phyloP scores from a whole-genome alignment of 352 stramenopile genomes.

The Globisporangium middletonii region DNA sequence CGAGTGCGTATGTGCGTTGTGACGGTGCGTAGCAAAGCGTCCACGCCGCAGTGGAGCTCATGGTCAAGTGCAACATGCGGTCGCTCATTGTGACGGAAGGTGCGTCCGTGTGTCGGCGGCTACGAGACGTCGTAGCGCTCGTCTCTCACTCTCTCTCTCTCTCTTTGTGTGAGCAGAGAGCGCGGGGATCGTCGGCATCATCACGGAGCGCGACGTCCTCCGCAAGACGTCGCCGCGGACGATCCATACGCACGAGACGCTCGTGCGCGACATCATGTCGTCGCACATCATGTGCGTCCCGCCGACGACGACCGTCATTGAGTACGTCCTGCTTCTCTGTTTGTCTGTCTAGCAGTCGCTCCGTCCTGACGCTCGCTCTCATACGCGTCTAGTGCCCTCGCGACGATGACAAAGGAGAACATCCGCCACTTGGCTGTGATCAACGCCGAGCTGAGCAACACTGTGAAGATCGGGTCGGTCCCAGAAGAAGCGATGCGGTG shows the following conservation, averaged over 20 bases:
- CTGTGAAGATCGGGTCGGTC: conserved; percentile 67
- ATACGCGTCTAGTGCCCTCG: conserved; percentile 39
- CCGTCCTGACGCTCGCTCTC: background rate
- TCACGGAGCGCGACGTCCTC: conserved; percentile 78
- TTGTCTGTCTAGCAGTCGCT: too few relatives aligned
- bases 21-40: conserved; percentile 46
- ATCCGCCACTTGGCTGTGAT: conserved; percentile 81
- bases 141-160: background rate
- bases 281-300: conserved; percentile 85
- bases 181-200: conserved; percentile 71
- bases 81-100: conserved; percentile 78
- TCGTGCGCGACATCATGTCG: conserved; percentile 79
- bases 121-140: background rate
- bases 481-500: conserved; percentile 81
- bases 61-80: conserved; percentile 76
- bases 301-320: conserved; percentile 70
- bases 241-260: conserved; percentile 37
- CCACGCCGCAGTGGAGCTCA: conserved; percentile 66
- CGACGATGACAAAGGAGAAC: conserved; percentile 86
- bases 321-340: conserved; percentile 29
- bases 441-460: conserved; percentile 64
- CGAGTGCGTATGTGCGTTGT: background rate
- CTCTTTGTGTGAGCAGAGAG: conserved; percentile 20
- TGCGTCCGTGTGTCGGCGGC: background rate
- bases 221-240: conserved; percentile 64